Percentiles rank a stretch among this genome's conserved stretches.
Conservation (phyloP, 2,329 filamentous ascomycete genomes). For the Teratosphaeria destructans region DNA sequence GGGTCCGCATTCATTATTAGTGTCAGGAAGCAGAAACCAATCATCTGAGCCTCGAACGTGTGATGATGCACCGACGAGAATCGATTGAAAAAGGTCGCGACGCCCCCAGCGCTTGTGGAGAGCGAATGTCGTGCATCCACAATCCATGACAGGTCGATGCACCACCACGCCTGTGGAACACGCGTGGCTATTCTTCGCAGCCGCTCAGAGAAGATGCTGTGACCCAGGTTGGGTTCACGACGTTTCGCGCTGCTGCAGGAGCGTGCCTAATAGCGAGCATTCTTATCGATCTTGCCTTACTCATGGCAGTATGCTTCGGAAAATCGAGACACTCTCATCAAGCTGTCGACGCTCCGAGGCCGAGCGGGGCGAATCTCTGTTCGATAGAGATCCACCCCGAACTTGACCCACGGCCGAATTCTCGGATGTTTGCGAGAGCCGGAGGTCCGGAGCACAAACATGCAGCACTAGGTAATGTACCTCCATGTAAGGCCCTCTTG, state of each 20-base stretch:
- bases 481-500: background rate
- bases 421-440: background rate
- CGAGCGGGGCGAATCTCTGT: background rate
- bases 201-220: background rate
- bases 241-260: background rate
- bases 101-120: background rate
- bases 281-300: background rate
- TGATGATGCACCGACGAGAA: background rate
- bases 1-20: background rate
- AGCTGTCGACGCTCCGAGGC: background rate
- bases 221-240: background rate
- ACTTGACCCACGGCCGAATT: background rate
- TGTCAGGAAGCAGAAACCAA: slow-evolving; percentile 1
- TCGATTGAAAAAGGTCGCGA: background rate
- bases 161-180: background rate
- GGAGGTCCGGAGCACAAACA: background rate
- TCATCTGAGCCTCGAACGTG: background rate
- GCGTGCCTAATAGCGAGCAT: background rate
- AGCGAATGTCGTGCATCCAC: background rate
- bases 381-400: background rate
- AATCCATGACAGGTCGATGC: background rate
- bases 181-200: background rate
- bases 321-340: background rate
- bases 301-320: background rate
- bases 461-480: background rate